These are phyloP conservation scores for Trichoderma citrinoviride DNA, from an alignment of 2,329 filamentous ascomycete genomes.

Conservation along the genomic window DNA sequence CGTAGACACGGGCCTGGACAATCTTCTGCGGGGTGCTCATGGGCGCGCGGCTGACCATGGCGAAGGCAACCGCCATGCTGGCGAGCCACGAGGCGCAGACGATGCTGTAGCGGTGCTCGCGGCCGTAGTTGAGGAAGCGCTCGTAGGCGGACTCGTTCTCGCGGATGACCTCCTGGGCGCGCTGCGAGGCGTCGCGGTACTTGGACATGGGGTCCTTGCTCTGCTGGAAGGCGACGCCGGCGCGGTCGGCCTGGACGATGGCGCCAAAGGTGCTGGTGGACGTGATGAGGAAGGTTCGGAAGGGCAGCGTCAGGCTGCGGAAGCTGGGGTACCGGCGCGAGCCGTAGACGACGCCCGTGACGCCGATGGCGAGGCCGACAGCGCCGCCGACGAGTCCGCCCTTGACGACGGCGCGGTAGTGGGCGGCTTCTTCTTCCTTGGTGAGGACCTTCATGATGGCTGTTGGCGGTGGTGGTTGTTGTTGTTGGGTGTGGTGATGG, in stretches of 20 bases:
- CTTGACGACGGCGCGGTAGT: conserved; percentile 78
- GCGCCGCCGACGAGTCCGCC: conserved; percentile 74
- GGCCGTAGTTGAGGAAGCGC: conserved; percentile 68
- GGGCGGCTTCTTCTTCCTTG: conserved; percentile 84
- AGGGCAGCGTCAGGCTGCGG: conserved; percentile 78
- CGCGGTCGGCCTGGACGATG: conserved; percentile 84
- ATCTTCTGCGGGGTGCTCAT: conserved; percentile 78
- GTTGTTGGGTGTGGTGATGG: not conserved
- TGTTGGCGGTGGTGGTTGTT: not conserved
- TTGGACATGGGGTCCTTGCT: conserved; percentile 63
- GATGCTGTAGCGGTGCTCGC: conserved; percentile 80
- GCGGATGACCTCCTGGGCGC: conserved; percentile 53
- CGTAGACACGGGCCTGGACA: conserved; percentile 92
- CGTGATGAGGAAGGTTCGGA: conserved; percentile 85
- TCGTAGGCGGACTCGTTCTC: conserved; percentile 56
- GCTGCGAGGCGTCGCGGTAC: conserved; percentile 64
- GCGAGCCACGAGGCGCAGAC: conserved; percentile 80
- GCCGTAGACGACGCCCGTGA: conserved; percentile 65
- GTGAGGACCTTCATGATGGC: conserved; percentile 87
- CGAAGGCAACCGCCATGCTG: conserved; percentile 72
- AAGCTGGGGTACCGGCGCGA: conserved; percentile 73
- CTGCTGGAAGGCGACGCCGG: conserved; percentile 62
- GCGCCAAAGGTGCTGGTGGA: conserved; percentile 79
- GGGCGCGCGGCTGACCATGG: conserved; percentile 72
- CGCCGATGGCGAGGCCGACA: conserved; percentile 64